These are phyloP conservation scores for Globisporangium okanoganense DNA, from an alignment of 352 stramenopile genomes.

Conservation along the genomic window DNA sequence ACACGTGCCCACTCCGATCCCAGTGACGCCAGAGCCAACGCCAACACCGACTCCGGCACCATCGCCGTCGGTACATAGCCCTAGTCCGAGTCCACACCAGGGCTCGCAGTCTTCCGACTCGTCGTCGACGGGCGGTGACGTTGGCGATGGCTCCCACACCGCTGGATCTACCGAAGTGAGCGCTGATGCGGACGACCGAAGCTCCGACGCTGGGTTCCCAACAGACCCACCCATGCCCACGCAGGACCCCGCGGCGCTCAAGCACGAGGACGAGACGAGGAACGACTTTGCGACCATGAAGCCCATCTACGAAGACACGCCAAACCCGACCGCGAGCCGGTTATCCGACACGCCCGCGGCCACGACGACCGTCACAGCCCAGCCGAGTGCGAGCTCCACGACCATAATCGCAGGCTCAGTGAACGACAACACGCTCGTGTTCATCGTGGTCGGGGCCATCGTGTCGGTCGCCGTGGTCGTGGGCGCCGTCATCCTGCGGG, in stretches of 20 bases:
- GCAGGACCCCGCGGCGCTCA: not conserved
- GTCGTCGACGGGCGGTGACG: not conserved
- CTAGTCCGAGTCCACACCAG: not conserved
- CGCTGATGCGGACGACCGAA: not conserved
- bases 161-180: not conserved
- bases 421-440: constrained; percentile 18
- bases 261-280: constrained; percentile 1
- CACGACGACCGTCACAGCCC: not conserved
- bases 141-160: not conserved
- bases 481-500: constrained; percentile 14
- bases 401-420: not conserved
- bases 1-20: not conserved
- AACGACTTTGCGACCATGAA: constrained; percentile 19
- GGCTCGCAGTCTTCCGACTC: constrained; percentile 13
- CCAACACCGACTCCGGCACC: not conserved
- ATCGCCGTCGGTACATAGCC: not conserved
- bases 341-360: not conserved
- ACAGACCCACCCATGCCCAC: not conserved
- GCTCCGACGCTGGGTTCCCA: not conserved
- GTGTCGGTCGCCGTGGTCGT: constrained; percentile 8
- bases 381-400: constrained; percentile 12
- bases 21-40: constrained; percentile 3
- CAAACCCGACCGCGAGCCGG: constrained; percentile 1
- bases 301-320: constrained; percentile 13
- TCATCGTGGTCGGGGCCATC: constrained; percentile 14